These are phyloP conservation scores for Penicillium sp. DNA, from an alignment of 2,329 filamentous ascomycete genomes.

Conservation along the genomic window DNA sequence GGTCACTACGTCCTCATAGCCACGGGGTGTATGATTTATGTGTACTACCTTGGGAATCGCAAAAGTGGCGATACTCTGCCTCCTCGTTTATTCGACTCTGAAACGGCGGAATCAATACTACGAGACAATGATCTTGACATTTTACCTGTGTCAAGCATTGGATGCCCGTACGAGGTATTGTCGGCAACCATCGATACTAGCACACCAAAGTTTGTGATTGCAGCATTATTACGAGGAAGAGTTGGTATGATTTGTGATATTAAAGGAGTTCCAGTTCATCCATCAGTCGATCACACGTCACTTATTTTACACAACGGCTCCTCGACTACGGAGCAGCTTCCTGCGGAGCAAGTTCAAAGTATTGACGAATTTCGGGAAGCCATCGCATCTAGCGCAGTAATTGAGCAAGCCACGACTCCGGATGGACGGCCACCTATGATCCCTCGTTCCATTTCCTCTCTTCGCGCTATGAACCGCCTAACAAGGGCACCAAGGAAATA, in stretches of 20 bases:
- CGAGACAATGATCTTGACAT: constrained; percentile 31
- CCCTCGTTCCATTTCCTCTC: constrained; percentile 15
- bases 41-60: constrained; percentile 47
- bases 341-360: neutral
- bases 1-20: constrained; percentile 56
- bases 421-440: constrained; percentile 16
- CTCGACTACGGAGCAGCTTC: neutral
- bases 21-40: constrained; percentile 51
- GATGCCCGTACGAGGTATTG: constrained; percentile 56
- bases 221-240: constrained; percentile 57
- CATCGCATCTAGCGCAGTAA: constrained; percentile 12
- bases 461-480: constrained; percentile 24
- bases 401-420: constrained; percentile 1
- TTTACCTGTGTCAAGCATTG: constrained; percentile 49
- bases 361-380: constrained; percentile 14
- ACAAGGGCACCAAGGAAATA: constrained; percentile 35
- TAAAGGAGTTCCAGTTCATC: constrained; percentile 17
- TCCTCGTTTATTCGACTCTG: constrained; percentile 2
- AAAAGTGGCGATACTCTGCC: constrained; percentile 13
- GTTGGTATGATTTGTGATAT: constrained; percentile 60
- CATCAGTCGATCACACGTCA: constrained; percentile 15
- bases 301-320: constrained; percentile 4
- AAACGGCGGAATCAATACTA: constrained; percentile 18
- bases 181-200: constrained; percentile 62
- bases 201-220: constrained; percentile 52